phyloP scores from a whole-genome alignment of 148 eudicot species.

The Chenopodium berlandieri region DNA sequence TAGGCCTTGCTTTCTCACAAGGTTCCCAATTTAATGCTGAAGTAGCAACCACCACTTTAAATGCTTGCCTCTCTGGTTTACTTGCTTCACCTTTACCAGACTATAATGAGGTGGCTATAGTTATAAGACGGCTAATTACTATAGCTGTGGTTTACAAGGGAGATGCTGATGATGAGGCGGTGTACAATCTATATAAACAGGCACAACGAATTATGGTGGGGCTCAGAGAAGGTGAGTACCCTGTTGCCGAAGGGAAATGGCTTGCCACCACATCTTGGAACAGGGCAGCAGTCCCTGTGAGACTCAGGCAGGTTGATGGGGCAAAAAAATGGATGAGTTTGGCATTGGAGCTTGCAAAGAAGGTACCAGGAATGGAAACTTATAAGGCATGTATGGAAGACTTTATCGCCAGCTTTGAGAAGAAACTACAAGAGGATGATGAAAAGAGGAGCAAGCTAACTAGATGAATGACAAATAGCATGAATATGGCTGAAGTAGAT shows the following conservation, averaged over 20 bases:
- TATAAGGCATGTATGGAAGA: constrained; percentile 85
- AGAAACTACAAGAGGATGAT: constrained; percentile 37
- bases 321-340: constrained; percentile 86
- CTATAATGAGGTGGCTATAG: constrained; percentile 59
- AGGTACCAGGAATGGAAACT: constrained; percentile 72
- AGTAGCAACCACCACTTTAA: constrained; percentile 66
- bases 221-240: constrained; percentile 80
- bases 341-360: constrained; percentile 77
- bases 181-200: constrained; percentile 66
- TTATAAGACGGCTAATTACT: constrained; percentile 61
- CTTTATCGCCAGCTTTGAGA: constrained; percentile 52
- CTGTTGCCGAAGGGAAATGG: constrained; percentile 86
- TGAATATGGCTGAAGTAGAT: neutral
- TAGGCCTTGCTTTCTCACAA: constrained; percentile 73
- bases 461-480: neutral
- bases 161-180: constrained; percentile 62
- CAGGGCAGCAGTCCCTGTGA: constrained; percentile 72
- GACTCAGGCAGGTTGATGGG: constrained; percentile 59
- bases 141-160: constrained; percentile 50
- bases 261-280: constrained; percentile 96
- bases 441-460: constrained; percentile 20
- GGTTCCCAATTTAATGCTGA: constrained; percentile 68
- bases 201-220: constrained; percentile 93
- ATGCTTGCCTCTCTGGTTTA: constrained; percentile 58
- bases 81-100: constrained; percentile 76